These are phyloP conservation scores for Guillardia theta DNA, from an alignment of 78 protist species.

Conservation along the genomic window DNA sequence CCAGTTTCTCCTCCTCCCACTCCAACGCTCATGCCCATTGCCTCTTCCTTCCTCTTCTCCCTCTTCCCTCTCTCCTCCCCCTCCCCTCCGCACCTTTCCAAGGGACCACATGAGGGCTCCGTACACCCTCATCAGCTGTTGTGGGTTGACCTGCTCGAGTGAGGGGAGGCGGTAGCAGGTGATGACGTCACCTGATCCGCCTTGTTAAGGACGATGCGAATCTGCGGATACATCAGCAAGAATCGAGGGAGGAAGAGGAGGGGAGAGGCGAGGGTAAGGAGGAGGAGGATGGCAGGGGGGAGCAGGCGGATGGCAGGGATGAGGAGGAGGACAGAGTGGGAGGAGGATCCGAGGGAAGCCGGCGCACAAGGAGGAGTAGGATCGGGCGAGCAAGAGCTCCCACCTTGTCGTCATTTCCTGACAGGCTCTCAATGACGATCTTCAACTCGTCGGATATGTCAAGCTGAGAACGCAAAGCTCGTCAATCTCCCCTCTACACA, in stretches of 20 bases:
- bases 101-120: constrained; percentile 91
- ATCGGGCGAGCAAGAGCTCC: not conserved
- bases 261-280: not conserved
- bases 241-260: not conserved
- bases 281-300: not conserved
- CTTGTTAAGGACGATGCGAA: constrained; percentile 89
- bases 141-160: constrained; percentile 49
- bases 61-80: too few species aligned
- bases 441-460: constrained; percentile 83
- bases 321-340: not conserved
- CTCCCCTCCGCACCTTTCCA: too few species aligned
- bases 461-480: too few species aligned
- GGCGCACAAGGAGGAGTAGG: not conserved
- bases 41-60: too few species aligned
- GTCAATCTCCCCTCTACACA: too few species aligned
- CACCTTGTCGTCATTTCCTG: constrained; percentile 83
- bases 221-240: too few species aligned
- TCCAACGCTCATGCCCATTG: too few species aligned
- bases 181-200: not conserved
- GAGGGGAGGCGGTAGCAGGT: not conserved
- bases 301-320: not conserved
- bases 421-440: constrained; percentile 65
- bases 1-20: too few species aligned
- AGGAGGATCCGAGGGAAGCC: not conserved
- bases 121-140: constrained; percentile 90